Evolutionary conservation across 257 asterid species (phyloP).

Genomic region (Nyctanthes arbortristis): DNA sequence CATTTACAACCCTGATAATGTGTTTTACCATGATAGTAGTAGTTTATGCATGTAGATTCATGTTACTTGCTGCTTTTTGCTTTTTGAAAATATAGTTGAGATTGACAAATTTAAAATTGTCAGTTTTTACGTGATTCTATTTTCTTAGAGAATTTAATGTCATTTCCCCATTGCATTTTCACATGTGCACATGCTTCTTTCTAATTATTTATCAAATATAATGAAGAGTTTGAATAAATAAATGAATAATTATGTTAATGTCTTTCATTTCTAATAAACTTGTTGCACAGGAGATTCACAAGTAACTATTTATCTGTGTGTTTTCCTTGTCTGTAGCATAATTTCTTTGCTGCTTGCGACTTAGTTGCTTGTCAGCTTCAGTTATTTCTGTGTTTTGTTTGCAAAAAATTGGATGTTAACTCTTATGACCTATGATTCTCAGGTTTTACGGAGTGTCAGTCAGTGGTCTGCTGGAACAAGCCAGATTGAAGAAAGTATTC

Average conservation of each 20-base stretch:
- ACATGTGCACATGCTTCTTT: not conserved
- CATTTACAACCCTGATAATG: too few relatives aligned
- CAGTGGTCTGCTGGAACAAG: conserved; percentile 99
- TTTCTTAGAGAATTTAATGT: not conserved
- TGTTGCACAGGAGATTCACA: conserved; percentile 6
- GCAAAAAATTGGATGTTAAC: conserved; percentile 15
- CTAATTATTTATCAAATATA: not conserved
- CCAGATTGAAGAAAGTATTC: conserved; percentile 93
- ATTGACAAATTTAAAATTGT: not conserved
- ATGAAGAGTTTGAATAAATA: conserved; percentile 17
- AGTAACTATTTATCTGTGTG: conserved; percentile 10
- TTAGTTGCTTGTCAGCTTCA: conserved; percentile 24
- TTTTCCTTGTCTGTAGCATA: not conserved
- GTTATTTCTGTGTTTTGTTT: conserved; percentile 19
- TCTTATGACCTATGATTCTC: conserved; percentile 36
- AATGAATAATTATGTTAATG: conserved; percentile 13
- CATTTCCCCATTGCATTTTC: not conserved
- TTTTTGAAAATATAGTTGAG: not conserved
- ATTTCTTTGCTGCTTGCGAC: conserved; percentile 13
- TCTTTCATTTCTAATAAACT: conserved; percentile 13
- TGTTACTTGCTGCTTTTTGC: conserved; percentile 22
- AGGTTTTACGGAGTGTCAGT: conserved; percentile 92
- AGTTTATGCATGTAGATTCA: not conserved
- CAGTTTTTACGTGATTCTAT: not conserved
- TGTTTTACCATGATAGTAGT: too few relatives aligned